Percentiles rank a stretch among this genome's conserved stretches.
Evolutionary conservation across 345 rosid species (phyloP).

Genomic region (Ailanthus altissimus): DNA sequence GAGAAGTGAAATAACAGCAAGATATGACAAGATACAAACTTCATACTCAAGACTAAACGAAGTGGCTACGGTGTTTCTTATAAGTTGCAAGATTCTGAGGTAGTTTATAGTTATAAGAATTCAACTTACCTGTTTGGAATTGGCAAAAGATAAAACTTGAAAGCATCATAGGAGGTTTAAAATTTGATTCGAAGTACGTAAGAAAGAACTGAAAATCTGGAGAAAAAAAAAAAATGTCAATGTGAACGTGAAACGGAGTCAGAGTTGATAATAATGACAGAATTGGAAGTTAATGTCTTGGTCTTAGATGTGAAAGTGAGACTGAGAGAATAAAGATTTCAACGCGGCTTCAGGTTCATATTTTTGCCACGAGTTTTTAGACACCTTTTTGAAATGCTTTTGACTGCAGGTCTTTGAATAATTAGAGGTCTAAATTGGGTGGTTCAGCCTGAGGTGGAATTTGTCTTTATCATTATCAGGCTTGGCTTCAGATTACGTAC

Average conservation of each 20-base stretch:
- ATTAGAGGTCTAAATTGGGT: neutral
- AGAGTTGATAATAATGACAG: neutral
- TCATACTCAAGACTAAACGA: slow-evolving; percentile 12
- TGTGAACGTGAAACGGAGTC: neutral
- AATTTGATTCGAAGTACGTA: neutral
- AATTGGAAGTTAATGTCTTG: neutral
- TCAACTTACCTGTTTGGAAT: neutral
- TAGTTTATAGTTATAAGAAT: neutral
- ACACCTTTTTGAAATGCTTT: neutral
- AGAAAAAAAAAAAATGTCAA: neutral
- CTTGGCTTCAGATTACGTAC: neutral
- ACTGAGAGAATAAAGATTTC: neutral
- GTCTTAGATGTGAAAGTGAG: neutral
- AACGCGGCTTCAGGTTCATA: neutral
- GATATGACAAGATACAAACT: slow-evolving; percentile 3
- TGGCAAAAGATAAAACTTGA: neutral
- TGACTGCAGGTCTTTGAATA: neutral
- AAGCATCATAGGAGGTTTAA: neutral
- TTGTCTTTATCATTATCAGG: neutral
- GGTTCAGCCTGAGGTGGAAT: neutral
- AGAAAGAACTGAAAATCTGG: neutral
- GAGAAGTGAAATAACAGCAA: slow-evolving; percentile 21
- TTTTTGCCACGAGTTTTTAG: neutral
- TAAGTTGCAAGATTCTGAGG: neutral
- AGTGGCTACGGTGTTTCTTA: too few species aligned